These are phyloP conservation scores for Flammula alnicola DNA, from an alignment of 1,284 basidiomycete species.

Conservation along the genomic window DNA sequence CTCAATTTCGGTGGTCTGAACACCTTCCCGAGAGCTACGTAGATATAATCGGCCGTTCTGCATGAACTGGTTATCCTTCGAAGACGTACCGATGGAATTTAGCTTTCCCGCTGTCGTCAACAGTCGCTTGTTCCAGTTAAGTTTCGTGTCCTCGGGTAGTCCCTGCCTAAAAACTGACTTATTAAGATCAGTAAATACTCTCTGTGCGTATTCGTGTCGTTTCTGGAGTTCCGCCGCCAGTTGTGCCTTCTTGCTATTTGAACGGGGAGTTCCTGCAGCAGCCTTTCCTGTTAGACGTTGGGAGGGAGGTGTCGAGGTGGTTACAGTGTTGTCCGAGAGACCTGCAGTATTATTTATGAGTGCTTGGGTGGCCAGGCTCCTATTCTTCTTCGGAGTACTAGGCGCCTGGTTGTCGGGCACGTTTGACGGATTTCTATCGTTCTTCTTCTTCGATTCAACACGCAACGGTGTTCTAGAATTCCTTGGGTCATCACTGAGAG, in stretches of 20 bases:
- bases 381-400: background rate
- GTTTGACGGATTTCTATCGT: background rate
- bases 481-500: constrained; percentile 49
- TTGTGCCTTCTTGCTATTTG: constrained; percentile 48
- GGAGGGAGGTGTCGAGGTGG: background rate
- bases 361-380: background rate
- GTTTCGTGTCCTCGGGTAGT: constrained; percentile 66
- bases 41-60: background rate
- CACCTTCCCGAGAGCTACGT: constrained; percentile 53
- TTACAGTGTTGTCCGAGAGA: background rate
- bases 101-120: constrained; percentile 81
- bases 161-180: constrained; percentile 72
- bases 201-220: constrained; percentile 57
- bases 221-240: constrained; percentile 48
- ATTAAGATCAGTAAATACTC: constrained; percentile 87
- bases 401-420: background rate
- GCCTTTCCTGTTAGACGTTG: background rate
- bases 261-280: constrained; percentile 29
- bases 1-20: constrained; percentile 65
- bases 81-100: constrained; percentile 62
- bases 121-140: constrained; percentile 78
- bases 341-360: constrained; percentile 1
- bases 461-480: constrained; percentile 49
- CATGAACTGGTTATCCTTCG: background rate
- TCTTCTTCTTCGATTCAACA: constrained; percentile 16